Conservation (phyloP, 2,329 filamentous ascomycete species). For the Phialophora tarda region DNA sequence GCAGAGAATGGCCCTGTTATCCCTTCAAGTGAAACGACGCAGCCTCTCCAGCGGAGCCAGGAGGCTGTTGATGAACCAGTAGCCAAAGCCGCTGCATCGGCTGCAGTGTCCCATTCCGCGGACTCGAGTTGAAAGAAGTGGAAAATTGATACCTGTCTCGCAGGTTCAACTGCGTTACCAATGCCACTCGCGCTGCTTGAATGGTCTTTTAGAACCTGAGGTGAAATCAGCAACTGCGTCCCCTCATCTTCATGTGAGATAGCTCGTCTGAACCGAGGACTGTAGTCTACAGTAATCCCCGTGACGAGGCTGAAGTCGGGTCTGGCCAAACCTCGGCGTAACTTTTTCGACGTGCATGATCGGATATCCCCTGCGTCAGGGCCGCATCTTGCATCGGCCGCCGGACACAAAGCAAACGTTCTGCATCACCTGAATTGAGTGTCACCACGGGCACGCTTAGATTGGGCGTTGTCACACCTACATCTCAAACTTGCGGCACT, state of each 20-base stretch:
- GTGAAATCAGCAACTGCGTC: not conserved
- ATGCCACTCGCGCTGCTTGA: not conserved
- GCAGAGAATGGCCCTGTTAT: not conserved
- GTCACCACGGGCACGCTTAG: not conserved
- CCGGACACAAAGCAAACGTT: not conserved
- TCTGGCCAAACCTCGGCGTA: constrained; percentile 15
- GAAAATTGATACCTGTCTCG: not conserved
- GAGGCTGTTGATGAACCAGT: not conserved
- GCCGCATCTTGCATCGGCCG: not conserved
- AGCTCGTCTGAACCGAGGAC: not conserved
- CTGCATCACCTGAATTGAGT: constrained; percentile 5
- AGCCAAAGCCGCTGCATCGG: not conserved
- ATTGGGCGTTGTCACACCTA: not conserved
- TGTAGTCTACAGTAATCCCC: not conserved
- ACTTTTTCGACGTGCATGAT: constrained; percentile 1
- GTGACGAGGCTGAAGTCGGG: not conserved
- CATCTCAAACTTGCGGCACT: not conserved
- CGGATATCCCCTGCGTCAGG: too few species aligned
- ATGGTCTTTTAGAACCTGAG: not conserved
- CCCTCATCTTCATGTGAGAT: not conserved
- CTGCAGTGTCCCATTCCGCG: not conserved
- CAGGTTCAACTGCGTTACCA: not conserved
- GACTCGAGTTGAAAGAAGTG: not conserved
- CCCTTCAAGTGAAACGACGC: not conserved
- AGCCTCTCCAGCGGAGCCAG: not conserved